These are phyloP conservation scores for Macroventuria anomochaeta DNA, from an alignment of 2,329 filamentous ascomycete species.

Conservation along the genomic window DNA sequence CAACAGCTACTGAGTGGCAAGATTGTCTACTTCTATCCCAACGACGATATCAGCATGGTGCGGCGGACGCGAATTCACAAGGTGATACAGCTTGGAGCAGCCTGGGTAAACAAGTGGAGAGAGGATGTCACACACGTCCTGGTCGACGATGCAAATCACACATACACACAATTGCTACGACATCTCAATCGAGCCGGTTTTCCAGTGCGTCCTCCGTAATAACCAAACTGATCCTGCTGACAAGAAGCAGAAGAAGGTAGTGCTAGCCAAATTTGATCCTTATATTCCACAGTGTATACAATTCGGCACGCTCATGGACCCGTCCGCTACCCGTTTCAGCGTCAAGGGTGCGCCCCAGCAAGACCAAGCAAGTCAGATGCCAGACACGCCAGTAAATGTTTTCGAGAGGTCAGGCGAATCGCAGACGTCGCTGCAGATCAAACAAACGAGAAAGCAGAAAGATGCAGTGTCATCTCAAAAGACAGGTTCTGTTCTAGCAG, in stretches of 20 bases:
- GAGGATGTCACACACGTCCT: conserved; percentile 75
- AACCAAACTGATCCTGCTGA: neutral
- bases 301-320: conserved; percentile 55
- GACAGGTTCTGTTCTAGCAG: conserved; percentile 47
- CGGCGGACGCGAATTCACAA: conserved; percentile 76
- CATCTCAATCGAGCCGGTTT: conserved; percentile 59
- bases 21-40: conserved; percentile 72
- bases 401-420: conserved; percentile 20
- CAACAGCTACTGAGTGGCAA: conserved; percentile 45
- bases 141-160: conserved; percentile 70
- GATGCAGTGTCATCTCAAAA: conserved; percentile 44
- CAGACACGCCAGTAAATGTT: neutral
- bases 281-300: conserved; percentile 55
- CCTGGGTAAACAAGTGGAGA: conserved; percentile 67
- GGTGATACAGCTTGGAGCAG: conserved; percentile 69
- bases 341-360: conserved; percentile 58
- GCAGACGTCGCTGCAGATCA: conserved; percentile 57
- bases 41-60: conserved; percentile 72
- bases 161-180: conserved; percentile 67
- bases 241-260: conserved; percentile 46
- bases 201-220: conserved; percentile 52
- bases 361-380: neutral
- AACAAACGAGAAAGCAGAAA: conserved; percentile 54
- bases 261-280: conserved; percentile 57
- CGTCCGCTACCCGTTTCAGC: conserved; percentile 64